phyloP scores from a whole-genome alignment of 306 rosid species.

The Cicer arietinum region DNA sequence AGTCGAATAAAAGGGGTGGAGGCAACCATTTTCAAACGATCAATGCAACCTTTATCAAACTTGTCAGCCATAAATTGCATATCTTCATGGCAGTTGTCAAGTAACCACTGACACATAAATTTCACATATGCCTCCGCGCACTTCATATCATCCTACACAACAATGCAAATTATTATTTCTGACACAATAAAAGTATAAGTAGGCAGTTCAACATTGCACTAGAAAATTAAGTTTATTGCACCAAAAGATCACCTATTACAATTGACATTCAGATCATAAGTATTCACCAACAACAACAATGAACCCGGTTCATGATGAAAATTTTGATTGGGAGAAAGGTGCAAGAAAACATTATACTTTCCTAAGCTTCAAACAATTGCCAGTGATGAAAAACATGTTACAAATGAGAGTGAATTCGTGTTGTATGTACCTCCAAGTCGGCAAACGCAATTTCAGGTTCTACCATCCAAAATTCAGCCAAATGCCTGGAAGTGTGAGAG shows the following conservation, averaged over 20 bases:
- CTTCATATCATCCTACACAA: constrained; percentile 87
- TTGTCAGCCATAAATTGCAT: constrained; percentile 89
- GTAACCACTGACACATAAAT: constrained; percentile 87
- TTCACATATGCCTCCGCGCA: constrained; percentile 96
- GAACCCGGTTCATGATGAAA: background rate
- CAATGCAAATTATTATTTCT: constrained; percentile 29
- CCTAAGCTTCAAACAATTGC: background rate
- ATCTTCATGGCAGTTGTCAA: constrained; percentile 86
- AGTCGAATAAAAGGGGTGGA: constrained; percentile 74
- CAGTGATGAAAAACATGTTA: background rate
- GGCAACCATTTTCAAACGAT: constrained; percentile 83
- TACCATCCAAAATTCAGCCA: constrained; percentile 99
- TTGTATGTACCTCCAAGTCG: constrained; percentile 68
- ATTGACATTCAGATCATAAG: background rate
- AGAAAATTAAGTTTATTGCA: background rate
- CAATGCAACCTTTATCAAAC: constrained; percentile 80
- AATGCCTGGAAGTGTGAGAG: constrained; percentile 96
- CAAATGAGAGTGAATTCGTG: background rate
- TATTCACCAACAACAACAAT: background rate
- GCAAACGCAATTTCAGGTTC: constrained; percentile 99
- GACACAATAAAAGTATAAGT: constrained; percentile 19
- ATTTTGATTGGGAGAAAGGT: background rate
- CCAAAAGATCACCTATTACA: constrained; percentile 25
- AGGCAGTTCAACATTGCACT: constrained; percentile 11
- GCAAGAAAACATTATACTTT: background rate